Base-by-base conservation (phyloP, 768 basidiomycete genomes). In the Solioccasus polychromus region DNA sequence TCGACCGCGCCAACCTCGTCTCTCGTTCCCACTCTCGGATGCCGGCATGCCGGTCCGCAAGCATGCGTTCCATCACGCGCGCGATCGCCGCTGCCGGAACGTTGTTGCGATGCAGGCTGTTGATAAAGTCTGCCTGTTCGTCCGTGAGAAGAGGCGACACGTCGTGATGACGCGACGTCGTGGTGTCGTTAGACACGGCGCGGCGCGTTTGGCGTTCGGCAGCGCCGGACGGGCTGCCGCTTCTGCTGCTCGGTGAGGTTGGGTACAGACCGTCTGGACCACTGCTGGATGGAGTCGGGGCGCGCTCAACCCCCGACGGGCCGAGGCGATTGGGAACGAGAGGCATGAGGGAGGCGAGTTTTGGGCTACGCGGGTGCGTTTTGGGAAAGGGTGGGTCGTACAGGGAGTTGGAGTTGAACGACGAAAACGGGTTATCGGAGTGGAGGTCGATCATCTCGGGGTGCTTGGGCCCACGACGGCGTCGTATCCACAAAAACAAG, bases 81-180 rank as follows among this genome's bases (percentile, higher is more conserved):
- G 60, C 60, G 23, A 61, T 55, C 5, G 52, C 54, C 18, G 54
- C 52, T 9, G 54, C 57, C 19, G 53, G 54, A 5, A 62, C 44
- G 3, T 62, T 54, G 26, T 50, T 61, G 5, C 35, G 57, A 40
- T 59, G 47, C 17, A 61, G 35, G 22, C 45, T 48, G 20, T 56
- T 54, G 39, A 59, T 53, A 26, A 61, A 58, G 28, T 61, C 59
- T 9, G 58, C 60, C 14, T 61, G 56, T 37, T 56, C 54, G 41
- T 60, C 60, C 4, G 51, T 61, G 31, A 61, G 42, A 26, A 42
- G 35, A 5, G 46, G 56, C 14, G 48, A 47, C 25, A 32, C 18
- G 15, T 47, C 48, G n/a, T n/a, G n/a, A n/a, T n/a, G n/a, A n/a
- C n/a, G n/a, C n/a, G n/a, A n/a, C n/a, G 11, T 31, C 14, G 26